Conservation (phyloP, 2,329 filamentous ascomycete species). For the Tolypocladium amazonense region DNA sequence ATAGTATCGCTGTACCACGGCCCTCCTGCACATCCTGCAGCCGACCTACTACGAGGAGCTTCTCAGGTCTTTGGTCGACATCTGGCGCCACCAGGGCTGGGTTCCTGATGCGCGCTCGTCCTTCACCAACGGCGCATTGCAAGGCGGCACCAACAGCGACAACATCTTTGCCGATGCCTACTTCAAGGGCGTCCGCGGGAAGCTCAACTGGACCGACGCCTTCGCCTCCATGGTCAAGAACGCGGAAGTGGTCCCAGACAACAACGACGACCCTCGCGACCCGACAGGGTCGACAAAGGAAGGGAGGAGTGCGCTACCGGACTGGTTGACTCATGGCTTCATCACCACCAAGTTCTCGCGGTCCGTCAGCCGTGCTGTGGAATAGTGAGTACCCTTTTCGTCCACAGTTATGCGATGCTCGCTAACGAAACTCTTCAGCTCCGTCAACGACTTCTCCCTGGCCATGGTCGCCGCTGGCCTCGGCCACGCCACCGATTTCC, state of each 20-base stretch:
- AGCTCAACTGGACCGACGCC: constrained; percentile 53
- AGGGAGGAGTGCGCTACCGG: constrained; percentile 56
- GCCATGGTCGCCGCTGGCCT: constrained; percentile 54
- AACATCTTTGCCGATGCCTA: constrained; percentile 65
- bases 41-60: constrained; percentile 53
- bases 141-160: constrained; percentile 61
- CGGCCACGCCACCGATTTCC: constrained; percentile 35
- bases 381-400: constrained; percentile 36
- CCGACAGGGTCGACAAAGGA: constrained; percentile 53
- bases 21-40: constrained; percentile 55
- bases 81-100: constrained; percentile 54
- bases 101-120: constrained; percentile 57
- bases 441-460: constrained; percentile 58
- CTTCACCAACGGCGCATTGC: constrained; percentile 58
- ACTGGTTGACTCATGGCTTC: constrained; percentile 55
- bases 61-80: constrained; percentile 56
- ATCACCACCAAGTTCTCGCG: constrained; percentile 53
- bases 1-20: constrained; percentile 51
- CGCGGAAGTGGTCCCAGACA: constrained; percentile 50
- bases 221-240: constrained; percentile 56
- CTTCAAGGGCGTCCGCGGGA: constrained; percentile 54
- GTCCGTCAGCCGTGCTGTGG: constrained; percentile 53
- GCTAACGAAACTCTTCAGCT: constrained; percentile 14
- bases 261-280: constrained; percentile 48
- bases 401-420: neutral